Base-by-base conservation (phyloP, 2,329 filamentous ascomycete genomes). In the Clarireedia homoeocarpa region DNA sequence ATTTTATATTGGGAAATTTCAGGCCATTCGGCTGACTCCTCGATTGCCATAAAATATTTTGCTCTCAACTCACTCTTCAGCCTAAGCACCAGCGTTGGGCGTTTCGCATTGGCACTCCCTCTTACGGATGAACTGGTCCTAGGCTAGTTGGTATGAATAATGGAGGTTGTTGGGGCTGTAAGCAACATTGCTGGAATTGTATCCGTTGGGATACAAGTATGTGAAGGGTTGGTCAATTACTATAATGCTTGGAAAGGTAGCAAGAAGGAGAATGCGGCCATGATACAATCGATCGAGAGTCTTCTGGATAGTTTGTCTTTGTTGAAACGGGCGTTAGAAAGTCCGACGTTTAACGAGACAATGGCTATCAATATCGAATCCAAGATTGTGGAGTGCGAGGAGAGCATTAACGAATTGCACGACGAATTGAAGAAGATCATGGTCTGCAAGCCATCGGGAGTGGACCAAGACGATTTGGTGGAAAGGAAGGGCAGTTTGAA, bases 131-230 rank as follows among this genome's bases (percentile, higher is more conserved):
- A 34, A 34, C 30, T 12, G 30, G 30, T 7, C 2, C 30, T 34
- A 10, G 1, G 30, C 6, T 34, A 34, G 30, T 10, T 34, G 30
- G 2, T 34, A 40, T 17, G 20, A 40, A 38, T 2, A 17, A 53
- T 53, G 51, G 51, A 53, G 46, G 44, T 44, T 5, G 36, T 55
- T 23, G 53, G 53, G 10, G 27, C 47, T 12, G 51, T 55, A 17
- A 55, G 53, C 48, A 51, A 42, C 17, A 38, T 55, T 51, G 53
- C 53, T 40, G 53, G 53, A 5, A 42, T 55, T 6, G 17, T 55
- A n/a, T 55, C 53, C 9, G 38, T 39, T 4, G 53, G 47, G 10
- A 55, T 55, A 42, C 48, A 49, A 44, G 48, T 51, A 5, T 55
- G 53, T 30, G 46, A 51, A 6, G 53, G 53, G 6, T 26, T 55